These are phyloP conservation scores for Botrytis galanthina DNA, from an alignment of 2,329 filamentous ascomycete species.

Conservation along the genomic window DNA sequence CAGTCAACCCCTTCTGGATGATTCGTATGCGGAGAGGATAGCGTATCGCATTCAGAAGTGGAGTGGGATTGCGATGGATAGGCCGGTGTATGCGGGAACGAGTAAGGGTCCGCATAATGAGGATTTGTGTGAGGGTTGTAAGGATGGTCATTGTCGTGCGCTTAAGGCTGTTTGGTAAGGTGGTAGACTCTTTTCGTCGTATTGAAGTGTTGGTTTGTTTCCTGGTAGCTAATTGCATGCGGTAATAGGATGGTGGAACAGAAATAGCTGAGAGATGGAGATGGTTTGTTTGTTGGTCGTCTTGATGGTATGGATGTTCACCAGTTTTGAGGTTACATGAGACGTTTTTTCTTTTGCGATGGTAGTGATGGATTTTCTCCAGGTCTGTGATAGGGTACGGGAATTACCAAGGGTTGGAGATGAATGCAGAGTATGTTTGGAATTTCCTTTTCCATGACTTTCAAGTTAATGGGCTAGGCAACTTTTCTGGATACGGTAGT, in stretches of 20 bases:
- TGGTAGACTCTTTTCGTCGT: neutral
- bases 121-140: neutral
- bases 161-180: neutral
- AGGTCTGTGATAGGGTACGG: neutral
- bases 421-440: neutral
- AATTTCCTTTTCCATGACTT: neutral
- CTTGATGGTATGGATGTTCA: neutral
- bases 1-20: neutral
- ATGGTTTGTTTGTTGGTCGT: neutral
- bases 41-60: neutral
- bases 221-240: neutral
- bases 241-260: neutral
- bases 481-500: neutral
- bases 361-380: neutral
- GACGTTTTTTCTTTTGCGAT: neutral
- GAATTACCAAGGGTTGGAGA: neutral
- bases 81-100: neutral
- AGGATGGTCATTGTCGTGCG: neutral
- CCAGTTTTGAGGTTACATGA: neutral
- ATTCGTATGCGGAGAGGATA: neutral
- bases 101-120: neutral
- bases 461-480: neutral
- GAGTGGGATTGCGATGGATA: neutral
- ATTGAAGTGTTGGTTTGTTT: no score
- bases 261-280: neutral